phyloP scores from a whole-genome alignment of 768 basidiomycete species.

The Artomyces pyxidatus region DNA sequence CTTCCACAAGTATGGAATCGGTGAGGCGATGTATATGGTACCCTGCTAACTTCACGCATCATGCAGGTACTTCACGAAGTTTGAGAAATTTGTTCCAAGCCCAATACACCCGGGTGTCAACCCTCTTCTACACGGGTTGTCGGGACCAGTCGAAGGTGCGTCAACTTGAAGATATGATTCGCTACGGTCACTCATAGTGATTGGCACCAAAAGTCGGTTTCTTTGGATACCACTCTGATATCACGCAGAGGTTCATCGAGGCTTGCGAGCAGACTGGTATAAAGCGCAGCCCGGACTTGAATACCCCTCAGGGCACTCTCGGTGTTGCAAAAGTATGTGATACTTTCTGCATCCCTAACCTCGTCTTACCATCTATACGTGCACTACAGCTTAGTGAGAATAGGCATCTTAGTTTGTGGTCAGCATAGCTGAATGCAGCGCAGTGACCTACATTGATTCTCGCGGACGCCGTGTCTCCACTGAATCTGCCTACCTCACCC shows the following conservation, averaged over 20 bases:
- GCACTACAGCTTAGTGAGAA: slow-evolving; percentile 24
- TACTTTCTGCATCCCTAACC: not conserved
- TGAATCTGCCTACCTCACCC: slow-evolving; percentile 60
- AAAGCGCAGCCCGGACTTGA: slow-evolving; percentile 47
- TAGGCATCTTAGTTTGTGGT: not conserved
- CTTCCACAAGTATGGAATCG: slow-evolving; percentile 36
- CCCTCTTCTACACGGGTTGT: slow-evolving; percentile 33
- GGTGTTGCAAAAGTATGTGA: slow-evolving; percentile 52
- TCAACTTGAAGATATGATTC: not conserved
- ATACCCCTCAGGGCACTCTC: slow-evolving; percentile 44
- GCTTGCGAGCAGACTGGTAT: slow-evolving; percentile 45
- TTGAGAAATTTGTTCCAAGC: slow-evolving; percentile 51
- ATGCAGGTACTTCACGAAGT: slow-evolving; percentile 60
- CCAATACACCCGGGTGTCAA: slow-evolving; percentile 44
- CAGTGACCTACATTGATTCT: slow-evolving; percentile 62
- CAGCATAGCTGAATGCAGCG: slow-evolving; percentile 6
- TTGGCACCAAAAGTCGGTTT: slow-evolving; percentile 38
- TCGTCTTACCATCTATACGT: not conserved
- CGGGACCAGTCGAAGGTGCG: slow-evolving; percentile 43
- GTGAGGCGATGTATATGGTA: not conserved
- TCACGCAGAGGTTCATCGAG: slow-evolving; percentile 45
- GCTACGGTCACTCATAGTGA: slow-evolving; percentile 1
- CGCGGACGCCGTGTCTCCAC: slow-evolving; percentile 49
- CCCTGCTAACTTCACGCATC: not conserved
- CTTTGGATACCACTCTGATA: slow-evolving; percentile 36